Percentiles rank a stretch among this genome's conserved stretches.
Conservation (phyloP, 2,329 filamentous ascomycete species). For the Penicillium capsulatum region DNA sequence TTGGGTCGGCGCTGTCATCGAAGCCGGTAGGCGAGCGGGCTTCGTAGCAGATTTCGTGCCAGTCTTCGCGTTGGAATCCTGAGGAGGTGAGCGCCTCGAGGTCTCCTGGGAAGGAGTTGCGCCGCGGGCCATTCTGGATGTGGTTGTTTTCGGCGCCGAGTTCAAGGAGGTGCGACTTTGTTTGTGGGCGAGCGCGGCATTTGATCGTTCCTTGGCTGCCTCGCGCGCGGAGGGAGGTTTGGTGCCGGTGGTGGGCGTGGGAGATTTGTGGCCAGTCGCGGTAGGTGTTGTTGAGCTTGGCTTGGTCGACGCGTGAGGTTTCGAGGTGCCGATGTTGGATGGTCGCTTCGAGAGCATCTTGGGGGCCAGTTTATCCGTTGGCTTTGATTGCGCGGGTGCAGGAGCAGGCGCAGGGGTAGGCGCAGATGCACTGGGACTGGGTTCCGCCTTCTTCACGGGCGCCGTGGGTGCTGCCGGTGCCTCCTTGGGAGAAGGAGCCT, state of each 20-base stretch:
- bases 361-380: constrained; percentile 16
- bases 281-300: constrained; percentile 5
- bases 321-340: constrained; percentile 30
- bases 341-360: constrained; percentile 31
- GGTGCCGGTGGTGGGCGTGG: constrained; percentile 13
- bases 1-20: constrained; percentile 40
- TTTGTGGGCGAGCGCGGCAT: constrained; percentile 26
- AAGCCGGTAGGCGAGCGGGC: constrained; percentile 39
- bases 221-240: constrained; percentile 29
- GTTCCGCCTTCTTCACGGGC: constrained; percentile 4
- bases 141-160: constrained; percentile 24
- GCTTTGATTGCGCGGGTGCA: neutral
- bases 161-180: constrained; percentile 31
- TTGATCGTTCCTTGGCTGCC: constrained; percentile 28
- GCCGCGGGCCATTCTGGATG: constrained; percentile 24
- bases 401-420: constrained; percentile 5
- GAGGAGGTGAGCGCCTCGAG: constrained; percentile 23
- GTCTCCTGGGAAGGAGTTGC: constrained; percentile 29
- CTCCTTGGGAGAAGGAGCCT: constrained; percentile 6
- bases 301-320: constrained; percentile 22
- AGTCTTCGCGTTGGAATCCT: constrained; percentile 23
- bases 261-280: constrained; percentile 19
- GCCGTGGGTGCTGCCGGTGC: no score
- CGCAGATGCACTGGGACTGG: constrained; percentile 12
- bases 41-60: constrained; percentile 40